Percentiles rank a stretch among this genome's conserved stretches.
Evolutionary conservation across 495 filamentous ascomycete genomes (phyloP).

Genomic region (Umbilicaria muhlenbergii): DNA sequence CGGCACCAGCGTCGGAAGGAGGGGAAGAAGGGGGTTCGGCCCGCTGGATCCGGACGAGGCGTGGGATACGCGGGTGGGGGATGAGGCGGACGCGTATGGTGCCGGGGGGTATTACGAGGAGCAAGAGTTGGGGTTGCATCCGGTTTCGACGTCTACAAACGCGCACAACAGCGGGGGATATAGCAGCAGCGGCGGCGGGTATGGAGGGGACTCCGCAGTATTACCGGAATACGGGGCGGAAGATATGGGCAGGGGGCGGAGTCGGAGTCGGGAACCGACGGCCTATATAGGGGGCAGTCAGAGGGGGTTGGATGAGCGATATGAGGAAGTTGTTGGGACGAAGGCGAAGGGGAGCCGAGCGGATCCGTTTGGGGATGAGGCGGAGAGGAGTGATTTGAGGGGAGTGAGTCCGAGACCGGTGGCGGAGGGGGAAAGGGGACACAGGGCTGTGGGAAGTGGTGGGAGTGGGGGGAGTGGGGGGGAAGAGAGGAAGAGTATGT

Average conservation of each 20-base stretch:
- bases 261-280: constrained; percentile 18
- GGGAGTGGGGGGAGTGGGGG: constrained; percentile 13
- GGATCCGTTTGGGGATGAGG: constrained; percentile 42
- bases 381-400: constrained; percentile 37
- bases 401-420: constrained; percentile 41
- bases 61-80: constrained; percentile 53
- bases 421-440: constrained; percentile 12
- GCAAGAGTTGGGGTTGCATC: constrained; percentile 37
- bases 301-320: constrained; percentile 24
- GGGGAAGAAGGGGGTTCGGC: constrained; percentile 31
- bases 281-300: constrained; percentile 19
- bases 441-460: constrained; percentile 14
- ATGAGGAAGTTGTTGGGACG: constrained; percentile 28
- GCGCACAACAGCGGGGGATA: constrained; percentile 11
- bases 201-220: constrained; percentile 9
- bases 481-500: constrained; percentile 38
- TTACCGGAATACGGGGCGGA: constrained; percentile 15
- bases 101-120: constrained; percentile 42
- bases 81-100: constrained; percentile 40
- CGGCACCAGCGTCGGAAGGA: constrained; percentile 9
- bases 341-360: background rate
- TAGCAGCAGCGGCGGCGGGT: constrained; percentile 15
- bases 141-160: constrained; percentile 1
- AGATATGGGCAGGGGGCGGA: constrained; percentile 17
- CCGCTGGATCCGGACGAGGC: constrained; percentile 59